Conservation (phyloP, 768 basidiomycete species). For the Panellus pusillus region DNA sequence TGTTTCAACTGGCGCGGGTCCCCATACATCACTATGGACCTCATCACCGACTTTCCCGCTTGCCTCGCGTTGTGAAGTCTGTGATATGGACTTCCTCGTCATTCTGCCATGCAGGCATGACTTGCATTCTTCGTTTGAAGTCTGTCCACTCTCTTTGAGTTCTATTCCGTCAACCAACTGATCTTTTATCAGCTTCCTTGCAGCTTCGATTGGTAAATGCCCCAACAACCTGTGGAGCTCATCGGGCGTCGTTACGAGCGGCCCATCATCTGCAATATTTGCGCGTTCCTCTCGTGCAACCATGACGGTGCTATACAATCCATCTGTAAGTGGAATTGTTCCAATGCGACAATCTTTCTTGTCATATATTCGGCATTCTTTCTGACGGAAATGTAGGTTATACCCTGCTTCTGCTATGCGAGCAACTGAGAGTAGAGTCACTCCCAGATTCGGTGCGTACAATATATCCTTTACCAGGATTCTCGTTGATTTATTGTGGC, state of each 20-base stretch:
- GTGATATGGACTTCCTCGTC: slow-evolving; percentile 25
- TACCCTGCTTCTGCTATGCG: slow-evolving; percentile 26
- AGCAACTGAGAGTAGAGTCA: slow-evolving; percentile 33
- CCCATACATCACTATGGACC: slow-evolving; percentile 37
- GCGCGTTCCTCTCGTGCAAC: background rate
- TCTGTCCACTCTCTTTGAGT: slow-evolving; percentile 19
- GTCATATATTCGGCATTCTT: slow-evolving; percentile 23
- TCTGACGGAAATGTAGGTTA: slow-evolving; percentile 22
- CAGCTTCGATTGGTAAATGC: slow-evolving; percentile 24
- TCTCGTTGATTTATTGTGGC: slow-evolving; percentile 12
- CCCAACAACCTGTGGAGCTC: slow-evolving; percentile 29
- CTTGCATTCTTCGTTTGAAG: slow-evolving; percentile 23
- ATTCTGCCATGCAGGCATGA: slow-evolving; percentile 31
- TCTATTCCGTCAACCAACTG: slow-evolving; percentile 26
- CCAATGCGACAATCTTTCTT: slow-evolving; percentile 4
- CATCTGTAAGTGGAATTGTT: background rate
- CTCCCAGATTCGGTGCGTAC: slow-evolving; percentile 29
- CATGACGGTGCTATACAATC: slow-evolving; percentile 9
- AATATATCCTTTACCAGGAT: slow-evolving; percentile 30
- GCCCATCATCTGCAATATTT: background rate
- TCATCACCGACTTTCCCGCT: slow-evolving; percentile 27
- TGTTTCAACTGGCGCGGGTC: slow-evolving; percentile 27
- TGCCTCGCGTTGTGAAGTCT: slow-evolving; percentile 22
- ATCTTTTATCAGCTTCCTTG: slow-evolving; percentile 24
- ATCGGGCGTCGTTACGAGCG: slow-evolving; percentile 8